phyloP scores from a whole-genome alignment of 2,329 filamentous ascomycete species.

The Hirsutella thompsonii region DNA sequence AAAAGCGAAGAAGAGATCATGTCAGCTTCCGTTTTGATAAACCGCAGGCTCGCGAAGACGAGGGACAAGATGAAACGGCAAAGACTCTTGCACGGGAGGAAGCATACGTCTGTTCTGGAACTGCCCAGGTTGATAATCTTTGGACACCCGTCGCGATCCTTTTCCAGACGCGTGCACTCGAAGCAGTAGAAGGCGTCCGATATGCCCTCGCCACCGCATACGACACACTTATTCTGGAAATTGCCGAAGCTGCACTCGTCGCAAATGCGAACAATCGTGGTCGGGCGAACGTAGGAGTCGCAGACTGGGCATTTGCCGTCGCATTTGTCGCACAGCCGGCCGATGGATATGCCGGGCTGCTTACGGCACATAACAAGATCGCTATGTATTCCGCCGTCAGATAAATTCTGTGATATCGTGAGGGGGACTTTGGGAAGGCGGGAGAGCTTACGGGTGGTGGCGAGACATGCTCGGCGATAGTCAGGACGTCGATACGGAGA shows the following conservation, averaged over 20 bases:
- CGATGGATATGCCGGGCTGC: conserved; percentile 93
- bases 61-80: not conserved
- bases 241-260: conserved; percentile 99
- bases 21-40: not conserved
- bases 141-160: conserved; percentile 92
- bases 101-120: conserved; percentile 77
- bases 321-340: conserved; percentile 98
- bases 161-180: conserved; percentile 92
- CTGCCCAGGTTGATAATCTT: conserved; percentile 99
- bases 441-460: conserved; percentile 67
- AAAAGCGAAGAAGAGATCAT: conserved; percentile 3
- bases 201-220: conserved; percentile 96
- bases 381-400: conserved; percentile 25
- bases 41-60: conserved; percentile 26
- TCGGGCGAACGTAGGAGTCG: conserved; percentile 96
- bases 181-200: conserved; percentile 99
- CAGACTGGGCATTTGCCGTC: conserved; percentile 99
- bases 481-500: not conserved
- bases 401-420: not conserved
- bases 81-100: not conserved
- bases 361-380: conserved; percentile 99
- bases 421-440: not conserved
- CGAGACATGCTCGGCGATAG: conserved; percentile 58
- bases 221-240: conserved; percentile 99
- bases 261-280: conserved; percentile 94